Percentiles rank a stretch among this genome's conserved stretches.
phyloP scores from a whole-genome alignment of 768 basidiomycete genomes.

The Russula vinacea region DNA sequence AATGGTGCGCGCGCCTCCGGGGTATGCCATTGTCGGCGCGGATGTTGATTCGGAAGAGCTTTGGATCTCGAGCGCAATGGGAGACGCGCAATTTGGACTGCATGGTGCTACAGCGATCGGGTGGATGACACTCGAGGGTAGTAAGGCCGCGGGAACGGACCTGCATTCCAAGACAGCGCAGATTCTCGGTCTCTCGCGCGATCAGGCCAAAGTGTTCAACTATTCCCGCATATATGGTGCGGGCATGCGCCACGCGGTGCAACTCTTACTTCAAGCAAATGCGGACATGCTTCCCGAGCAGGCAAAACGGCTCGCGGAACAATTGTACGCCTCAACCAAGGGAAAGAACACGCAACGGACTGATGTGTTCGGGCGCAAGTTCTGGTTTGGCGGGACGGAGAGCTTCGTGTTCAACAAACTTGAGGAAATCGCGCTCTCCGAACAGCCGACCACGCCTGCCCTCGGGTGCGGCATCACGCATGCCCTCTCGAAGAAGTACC shows the following conservation, averaged over 20 bases:
- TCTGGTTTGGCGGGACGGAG: conserved; percentile 97
- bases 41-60: conserved; percentile 99
- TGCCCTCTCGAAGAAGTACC: conserved; percentile 86
- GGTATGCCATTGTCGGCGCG: conserved; percentile 93
- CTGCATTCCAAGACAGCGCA: conserved; percentile 93
- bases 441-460: conserved; percentile 86
- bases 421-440: conserved; percentile 88
- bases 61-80: conserved; percentile 99
- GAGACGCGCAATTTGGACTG: conserved; percentile 94
- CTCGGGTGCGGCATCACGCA: conserved; percentile 92
- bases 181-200: conserved; percentile 89
- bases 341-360: conserved; percentile 78
- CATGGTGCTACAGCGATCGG: conserved; percentile 96
- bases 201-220: conserved; percentile 98
- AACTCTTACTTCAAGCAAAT: conserved; percentile 83
- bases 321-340: conserved; percentile 89
- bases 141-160: conserved; percentile 91
- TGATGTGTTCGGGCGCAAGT: conserved; percentile 74
- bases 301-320: conserved; percentile 77
- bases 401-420: conserved; percentile 97
- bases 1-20: conserved; percentile 91
- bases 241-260: conserved; percentile 88
- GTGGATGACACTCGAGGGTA: conserved; percentile 99
- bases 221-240: conserved; percentile 99
- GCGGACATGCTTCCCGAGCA: conserved; percentile 71